Evolutionary conservation across 345 rosid species (phyloP), one percentile per base, ranked within the genome.

Genomic region (Gossypium anomalum): DNA sequence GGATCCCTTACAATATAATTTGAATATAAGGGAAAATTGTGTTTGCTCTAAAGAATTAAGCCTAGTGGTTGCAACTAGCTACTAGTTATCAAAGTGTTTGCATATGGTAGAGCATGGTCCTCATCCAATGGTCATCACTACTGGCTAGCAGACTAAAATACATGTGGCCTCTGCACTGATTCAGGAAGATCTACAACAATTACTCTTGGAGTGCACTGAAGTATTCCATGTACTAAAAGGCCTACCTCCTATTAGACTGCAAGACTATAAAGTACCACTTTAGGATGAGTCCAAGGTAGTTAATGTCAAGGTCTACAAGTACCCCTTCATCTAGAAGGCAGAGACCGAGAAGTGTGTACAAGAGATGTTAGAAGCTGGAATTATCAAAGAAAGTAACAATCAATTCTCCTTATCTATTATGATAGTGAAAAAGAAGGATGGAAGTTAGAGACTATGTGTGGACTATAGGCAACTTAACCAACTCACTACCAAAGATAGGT

Each of bases 111-210:
- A 29, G 6, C 38, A 3, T 29, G 38, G 1, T 29, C 6, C 38
- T 29, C 38, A 29, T 29, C 38, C 38, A 29, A 29, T 29, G 38
- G 38, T 29, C 6, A 4, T 4, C 38, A 29, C 1, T 29, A 29
- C 6, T 29, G 6, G 38, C 6, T 29, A 29, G 38, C 5, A 29
- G 6, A 29, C 1, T 29, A 29, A 29, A 29, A 4, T 29, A 29
- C 38, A 4, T 4, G 38, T 29, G 1, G 6, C 6, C 13, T 0
- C 0, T 11, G 0, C 3, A 13, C 3, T 2, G 0, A 15, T 13
- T 15, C 0, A 1, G 0, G 17, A 2, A 4, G n/a, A 51, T 2
- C n/a, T 15, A 13, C 2, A 15, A 15, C 0, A 29, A 29, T 29
- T 29, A 29, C 5, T 29, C 5, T 29, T 29, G 38, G 6, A 29